Evolutionary conservation across 179 eudicot species (phyloP), one percentile per base, ranked within the genome.

Genomic region (Carnegiea gigantea): DNA sequence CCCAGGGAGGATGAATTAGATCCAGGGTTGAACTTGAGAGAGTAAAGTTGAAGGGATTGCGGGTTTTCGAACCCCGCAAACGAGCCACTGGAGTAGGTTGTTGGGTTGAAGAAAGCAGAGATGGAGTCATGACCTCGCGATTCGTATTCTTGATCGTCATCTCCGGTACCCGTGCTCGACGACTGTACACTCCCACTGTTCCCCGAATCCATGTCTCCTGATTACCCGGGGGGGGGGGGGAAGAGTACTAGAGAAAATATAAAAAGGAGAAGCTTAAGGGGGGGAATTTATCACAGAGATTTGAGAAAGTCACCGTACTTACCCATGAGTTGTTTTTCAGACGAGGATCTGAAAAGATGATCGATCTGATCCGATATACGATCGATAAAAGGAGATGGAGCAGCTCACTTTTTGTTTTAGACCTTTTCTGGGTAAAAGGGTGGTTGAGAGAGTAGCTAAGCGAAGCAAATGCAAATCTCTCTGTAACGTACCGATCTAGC

Each of bases 141-240:
- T 7, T 85, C 85, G 54, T 76, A 85, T 38, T 85, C 87, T 57
- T 82, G 87, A 46, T 82, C 87, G 57, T 82, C 76, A 36, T 76
- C 62, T 17, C 78, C 83, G 15, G n/a, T 17, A 1, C 78, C 79
- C 2, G 82, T 73, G 72, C 85, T 85, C 0, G 87, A 85, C 0
- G 87, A 85, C 73, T 85, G 87, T 23, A 79, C 76, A 82, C 87
- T 85, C 18, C 81, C 87, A 64, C 85, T 82, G 11, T 82, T 82
- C 3, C 70, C 87, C 11, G 85, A 85, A 79, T 85, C 85, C 85
- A 85, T 82, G 6, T 84, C 86, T 53, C 84, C 84, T 85, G 84
- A 43, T 46, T n/a, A n/a, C n/a, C n/a, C n/a, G n/a, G 17, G 7
- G 23, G 0, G n/a, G 48, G 4, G 20, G 49, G 28, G 26, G 1